Base-by-base conservation (phyloP, 768 basidiomycete species). In the Pisolithus marmoratus region DNA sequence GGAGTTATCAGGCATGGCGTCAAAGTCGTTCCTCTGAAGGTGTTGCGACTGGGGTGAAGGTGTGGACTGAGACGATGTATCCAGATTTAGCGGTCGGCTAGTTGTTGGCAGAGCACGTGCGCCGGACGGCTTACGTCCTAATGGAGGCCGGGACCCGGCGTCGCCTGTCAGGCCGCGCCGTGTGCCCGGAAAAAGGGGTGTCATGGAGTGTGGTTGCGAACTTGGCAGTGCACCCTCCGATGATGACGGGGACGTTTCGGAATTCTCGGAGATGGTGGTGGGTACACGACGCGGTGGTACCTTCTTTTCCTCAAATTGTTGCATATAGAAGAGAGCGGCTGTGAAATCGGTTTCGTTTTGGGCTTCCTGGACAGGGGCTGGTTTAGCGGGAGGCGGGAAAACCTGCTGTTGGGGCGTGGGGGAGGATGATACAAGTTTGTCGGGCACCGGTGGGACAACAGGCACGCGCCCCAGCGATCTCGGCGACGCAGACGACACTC, bases 101-200 rank as follows among this genome's bases (percentile, higher is more conserved):
- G 56, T 46, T 45, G 48, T 50, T 4, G 58, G 54, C 51, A 74
- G 80, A 45, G 84, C 88, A 83, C 88, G 88, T 83, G 88, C 88
- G 46, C 88, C 88, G 29, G 86, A 84, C 20, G 88, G 88, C 61
- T 86, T 88, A 69, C 86, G 83, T 69, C 84, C 83, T 44, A 69
- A 48, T 17, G 56, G 57, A 46, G 62, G 41, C 53, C 64, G 62
- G 74, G 63, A 48, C 59, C 73, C 61, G 67, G 69, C 59, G 58
- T 74, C 60, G 57, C 55, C 64, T 57, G 70, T 59, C 36, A 54
- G 38, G n/a, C 61, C 64, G 43, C 58, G 58, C 50, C 54, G 61
- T 38, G 61, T 59, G 45, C 53, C 62, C 20, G 53, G 63, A 55
- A 54, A 50, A 43, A 53, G 57, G 29, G 49, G 69, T 57, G 60